A percentile compares a stretch with the other conserved stretches of the same genome.
phyloP scores from a whole-genome alignment of 2,329 filamentous ascomycete genomes.

The Fusarium circinatum region DNA sequence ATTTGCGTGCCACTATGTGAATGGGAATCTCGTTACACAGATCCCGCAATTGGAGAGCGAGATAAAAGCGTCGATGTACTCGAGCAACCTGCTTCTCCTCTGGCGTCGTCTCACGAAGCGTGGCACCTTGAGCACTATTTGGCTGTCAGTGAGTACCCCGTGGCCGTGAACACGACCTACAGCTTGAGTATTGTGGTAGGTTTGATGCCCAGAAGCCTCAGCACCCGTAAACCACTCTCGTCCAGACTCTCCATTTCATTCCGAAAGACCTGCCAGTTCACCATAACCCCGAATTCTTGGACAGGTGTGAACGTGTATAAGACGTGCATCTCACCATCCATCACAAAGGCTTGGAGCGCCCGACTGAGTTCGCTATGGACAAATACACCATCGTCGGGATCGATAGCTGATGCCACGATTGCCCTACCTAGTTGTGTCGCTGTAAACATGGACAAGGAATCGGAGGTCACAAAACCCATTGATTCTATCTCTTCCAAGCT shows the following conservation, averaged over 20 bases:
- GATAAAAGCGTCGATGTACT: constrained; percentile 77
- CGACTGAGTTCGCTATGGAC: constrained; percentile 74
- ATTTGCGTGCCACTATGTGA: constrained; percentile 75
- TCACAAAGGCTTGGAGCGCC: constrained; percentile 77
- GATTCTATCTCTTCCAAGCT: constrained; percentile 68
- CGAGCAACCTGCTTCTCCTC: constrained; percentile 69
- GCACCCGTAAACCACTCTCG: constrained; percentile 75
- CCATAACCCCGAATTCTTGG: constrained; percentile 62
- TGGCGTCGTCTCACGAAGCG: constrained; percentile 69
- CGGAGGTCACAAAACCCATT: constrained; percentile 64
- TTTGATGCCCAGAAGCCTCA: constrained; percentile 74
- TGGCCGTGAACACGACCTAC: constrained; percentile 53
- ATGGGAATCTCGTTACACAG: constrained; percentile 81
- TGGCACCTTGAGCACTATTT: constrained; percentile 72
- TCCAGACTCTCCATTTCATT: constrained; percentile 76
- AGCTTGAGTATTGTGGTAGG: constrained; percentile 74
- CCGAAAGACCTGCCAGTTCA: constrained; percentile 79
- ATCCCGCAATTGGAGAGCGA: constrained; percentile 81
- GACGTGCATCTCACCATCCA: constrained; percentile 84
- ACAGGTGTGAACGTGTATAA: constrained; percentile 82
- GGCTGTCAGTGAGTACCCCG: constrained; percentile 25
- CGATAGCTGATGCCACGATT: constrained; percentile 76
- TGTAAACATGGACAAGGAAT: constrained; percentile 62
- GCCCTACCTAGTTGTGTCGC: constrained; percentile 75
- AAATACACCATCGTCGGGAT: constrained; percentile 80